Base-by-base conservation (phyloP, 305 asterid genomes). In the Fraxinus dipetala region DNA sequence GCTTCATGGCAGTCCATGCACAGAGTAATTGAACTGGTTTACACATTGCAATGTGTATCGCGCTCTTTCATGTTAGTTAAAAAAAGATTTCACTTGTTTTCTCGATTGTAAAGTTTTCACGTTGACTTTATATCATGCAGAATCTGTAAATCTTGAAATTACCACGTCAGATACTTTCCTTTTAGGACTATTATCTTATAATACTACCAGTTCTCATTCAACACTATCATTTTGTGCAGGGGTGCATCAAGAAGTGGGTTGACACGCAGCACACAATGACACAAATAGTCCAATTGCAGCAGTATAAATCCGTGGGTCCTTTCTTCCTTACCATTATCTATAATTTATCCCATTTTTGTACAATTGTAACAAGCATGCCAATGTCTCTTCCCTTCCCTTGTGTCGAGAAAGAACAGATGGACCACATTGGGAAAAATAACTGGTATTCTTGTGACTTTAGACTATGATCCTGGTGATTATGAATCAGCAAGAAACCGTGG, bases 361-460 rank as follows among this genome's bases (percentile, higher is more conserved):
- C 87, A 88, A 90, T 85, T 83, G 88, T 88, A 88, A 89, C 92
- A 87, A 89, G 93, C 97, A 92, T 89, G 90, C 92, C 93, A 84
- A 88, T 88, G 85, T 88, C 92, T 85, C 89, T 85, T 88, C 85
- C 80, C 89, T 85, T 88, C 85, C 80, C 86, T 84, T 83, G 86
- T 90, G 89, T 89, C 80, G 65, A 84, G 88, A 86, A 85, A 85
- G 85, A 85, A 83, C 82, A 85, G 56, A 70, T 77, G 56, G 92
- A 82, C 77, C 70, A 82, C 83, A 84, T 82, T 78, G 79, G 84
- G 67, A 82, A 83, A 79, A 86, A 78, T 35, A 85, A 74, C 85
- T 73, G 91, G 91, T 86, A 86, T 90, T 97, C 92, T 90, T 90
- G 95, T 92, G 95, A 93, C 97, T 87, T 87, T 93, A 89, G 93